phyloP scores from a whole-genome alignment of 257 asterid species.

The Apocynum venetum region DNA sequence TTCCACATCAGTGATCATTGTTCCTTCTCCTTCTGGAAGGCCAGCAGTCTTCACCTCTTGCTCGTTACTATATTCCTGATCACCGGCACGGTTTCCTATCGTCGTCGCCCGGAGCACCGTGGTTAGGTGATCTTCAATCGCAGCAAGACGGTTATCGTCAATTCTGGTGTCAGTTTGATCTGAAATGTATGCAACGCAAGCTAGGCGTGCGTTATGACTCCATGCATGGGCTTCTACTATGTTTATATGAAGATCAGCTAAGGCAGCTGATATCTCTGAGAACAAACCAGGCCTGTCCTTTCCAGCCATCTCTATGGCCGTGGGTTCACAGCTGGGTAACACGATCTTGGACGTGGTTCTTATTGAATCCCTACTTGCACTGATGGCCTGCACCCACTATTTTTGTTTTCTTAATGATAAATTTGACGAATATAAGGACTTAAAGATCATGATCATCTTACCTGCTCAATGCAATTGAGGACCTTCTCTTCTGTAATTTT shows the following conservation, averaged over 20 bases:
- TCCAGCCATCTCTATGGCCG: constrained; percentile 72
- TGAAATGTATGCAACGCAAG: constrained; percentile 65
- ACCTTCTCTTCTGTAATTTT: constrained; percentile 60
- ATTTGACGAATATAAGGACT: too few species aligned
- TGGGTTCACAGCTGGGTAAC: constrained; percentile 22
- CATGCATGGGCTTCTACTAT: constrained; percentile 71
- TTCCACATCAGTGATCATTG: constrained; percentile 45
- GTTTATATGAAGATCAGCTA: constrained; percentile 68
- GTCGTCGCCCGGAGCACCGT: constrained; percentile 63
- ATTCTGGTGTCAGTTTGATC: constrained; percentile 41
- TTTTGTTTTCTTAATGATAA: too few species aligned
- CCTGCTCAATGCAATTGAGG: constrained; percentile 64
- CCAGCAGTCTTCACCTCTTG: constrained; percentile 51
- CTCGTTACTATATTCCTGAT: constrained; percentile 22
- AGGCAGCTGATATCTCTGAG: constrained; percentile 79
- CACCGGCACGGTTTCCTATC: constrained; percentile 12
- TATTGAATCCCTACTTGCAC: constrained; percentile 27
- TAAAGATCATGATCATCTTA: constrained; percentile 7
- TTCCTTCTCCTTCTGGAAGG: constrained; percentile 44
- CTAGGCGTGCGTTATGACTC: constrained; percentile 69
- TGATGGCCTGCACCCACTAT: constrained; percentile 38
- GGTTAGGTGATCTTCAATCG: constrained; percentile 60
- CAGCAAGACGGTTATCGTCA: constrained; percentile 51
- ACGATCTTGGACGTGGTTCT: constrained; percentile 17
- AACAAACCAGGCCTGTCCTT: constrained; percentile 71